These are phyloP conservation scores for Prototheca cutis DNA, from an alignment of 163 green algal species.

Conservation along the genomic window DNA sequence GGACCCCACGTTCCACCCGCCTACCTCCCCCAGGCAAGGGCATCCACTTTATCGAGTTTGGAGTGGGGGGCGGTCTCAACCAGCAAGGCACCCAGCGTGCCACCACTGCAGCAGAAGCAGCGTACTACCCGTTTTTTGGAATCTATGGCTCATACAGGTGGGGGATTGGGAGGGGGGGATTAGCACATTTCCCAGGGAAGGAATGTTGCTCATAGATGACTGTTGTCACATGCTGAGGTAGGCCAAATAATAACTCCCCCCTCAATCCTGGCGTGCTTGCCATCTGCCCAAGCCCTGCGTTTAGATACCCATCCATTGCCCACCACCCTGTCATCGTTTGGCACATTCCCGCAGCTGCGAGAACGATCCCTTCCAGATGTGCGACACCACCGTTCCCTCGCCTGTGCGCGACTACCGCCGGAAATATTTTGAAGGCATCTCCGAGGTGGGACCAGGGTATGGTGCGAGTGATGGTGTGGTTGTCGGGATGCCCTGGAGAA, in stretches of 20 bases:
- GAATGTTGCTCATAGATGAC: too few species aligned
- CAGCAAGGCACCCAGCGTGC: not conserved
- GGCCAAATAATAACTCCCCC: too few species aligned
- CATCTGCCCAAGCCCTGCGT: too few species aligned
- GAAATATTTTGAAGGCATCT: not conserved
- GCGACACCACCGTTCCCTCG: not conserved
- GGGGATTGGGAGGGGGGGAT: not conserved
- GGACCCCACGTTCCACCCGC: not conserved
- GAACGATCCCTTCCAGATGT: slow-evolving; percentile 6
- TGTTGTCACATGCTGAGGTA: not conserved
- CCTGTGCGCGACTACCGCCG: slow-evolving; percentile 5
- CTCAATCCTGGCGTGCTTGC: too few species aligned
- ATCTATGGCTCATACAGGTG: slow-evolving; percentile 5
- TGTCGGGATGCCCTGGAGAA: not conserved
- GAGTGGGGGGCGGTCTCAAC: slow-evolving; percentile 1
- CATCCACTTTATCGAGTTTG: slow-evolving; percentile 7
- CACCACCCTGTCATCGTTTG: too few species aligned
- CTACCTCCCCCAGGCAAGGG: not conserved
- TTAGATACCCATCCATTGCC: too few species aligned
- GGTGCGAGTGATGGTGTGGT: not conserved
- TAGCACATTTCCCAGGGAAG: too few species aligned
- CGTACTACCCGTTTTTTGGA: slow-evolving; percentile 7
- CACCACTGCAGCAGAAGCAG: not conserved
- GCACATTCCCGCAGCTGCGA: slow-evolving; percentile 8
- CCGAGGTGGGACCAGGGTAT: not conserved